Base-by-base conservation (phyloP, 495 filamentous ascomycete genomes). In the Penicillium verhagenii region DNA sequence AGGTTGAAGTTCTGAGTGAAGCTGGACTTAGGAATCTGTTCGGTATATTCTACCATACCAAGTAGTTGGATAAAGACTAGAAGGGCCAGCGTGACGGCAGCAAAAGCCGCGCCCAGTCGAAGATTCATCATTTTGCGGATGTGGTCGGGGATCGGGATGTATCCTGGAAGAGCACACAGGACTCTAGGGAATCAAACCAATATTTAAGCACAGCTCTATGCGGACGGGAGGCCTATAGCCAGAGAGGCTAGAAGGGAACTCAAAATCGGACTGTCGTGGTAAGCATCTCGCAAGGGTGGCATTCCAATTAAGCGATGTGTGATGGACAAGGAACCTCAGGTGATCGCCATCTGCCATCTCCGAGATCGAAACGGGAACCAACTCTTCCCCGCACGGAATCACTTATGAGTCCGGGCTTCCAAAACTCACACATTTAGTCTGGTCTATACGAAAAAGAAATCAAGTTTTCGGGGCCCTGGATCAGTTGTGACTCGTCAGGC, bases 51-150 rank as follows among this genome's bases (percentile, higher is more conserved):
- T 26, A 64, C 42, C 11, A 67, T 47, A 1, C 63, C 63, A 18
- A 73, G 43, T 42, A 73, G 35, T 43, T 72, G 72, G 16, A 75
- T 23, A 35, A 70, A 51, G 13, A 73, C 56, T 28, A 76, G 42
- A 18, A 60, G 52, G 2, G 57, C 52, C n/a, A 71, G 35, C 26
- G 59, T 54, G 24, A 70, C 42, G 21, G 58, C 67, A 18, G 53
- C 59, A 40, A 75, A 51, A 0, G 57, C 63, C 14, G 59, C 25
- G 28, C 60, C 59, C 24, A 68, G 33, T 51, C 64, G 63, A 43
- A 67, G 37, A 40, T 65, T 66, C 20, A 67, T 57, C 72, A 75
- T 76, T n/a, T 18, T 64, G 40, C 28, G 28, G 5, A 31, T 8
- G 28, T 6, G 33, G 13, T 35, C 6, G 26, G 26, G 10, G 4